Percentiles rank a stretch among this genome's conserved stretches.
Evolutionary conservation across 2,329 filamentous ascomycete species (phyloP).

Genomic region (Pseudonectria foliicola): DNA sequence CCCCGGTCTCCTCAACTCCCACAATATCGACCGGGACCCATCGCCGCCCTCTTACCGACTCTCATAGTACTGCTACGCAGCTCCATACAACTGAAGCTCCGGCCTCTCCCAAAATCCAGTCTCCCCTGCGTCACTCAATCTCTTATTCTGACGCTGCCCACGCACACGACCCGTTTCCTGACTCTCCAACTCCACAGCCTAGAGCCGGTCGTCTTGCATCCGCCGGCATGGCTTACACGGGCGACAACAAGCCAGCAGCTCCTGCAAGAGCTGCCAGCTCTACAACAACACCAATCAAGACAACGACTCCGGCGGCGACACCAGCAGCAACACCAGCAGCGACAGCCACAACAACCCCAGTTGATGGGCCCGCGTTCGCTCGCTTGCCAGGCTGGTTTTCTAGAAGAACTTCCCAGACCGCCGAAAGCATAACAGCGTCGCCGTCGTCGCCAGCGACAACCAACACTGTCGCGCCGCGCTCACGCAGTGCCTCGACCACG

Average conservation of each 20-base stretch:
- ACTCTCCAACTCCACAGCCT: constrained; percentile 6
- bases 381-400: constrained; percentile 18
- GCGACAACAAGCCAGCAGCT: constrained; percentile 18
- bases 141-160: constrained; percentile 16
- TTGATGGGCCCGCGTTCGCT: constrained; percentile 14
- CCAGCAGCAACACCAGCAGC: constrained; percentile 2
- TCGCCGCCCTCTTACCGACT: no score
- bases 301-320: no score
- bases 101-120: constrained; percentile 23
- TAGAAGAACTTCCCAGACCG: constrained; percentile 8
- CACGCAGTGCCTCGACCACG: constrained; percentile 20
- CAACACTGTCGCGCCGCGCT: constrained; percentile 5
- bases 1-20: not conserved
- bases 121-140: constrained; percentile 25
- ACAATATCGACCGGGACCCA: not conserved
- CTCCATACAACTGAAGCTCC: constrained; percentile 18
- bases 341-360: constrained; percentile 7
- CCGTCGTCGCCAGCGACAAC: constrained; percentile 8
- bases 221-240: constrained; percentile 26
- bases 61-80: no score
- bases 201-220: constrained; percentile 17
- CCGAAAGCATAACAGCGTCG: not conserved
- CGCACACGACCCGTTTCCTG: constrained; percentile 6
- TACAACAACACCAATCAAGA: no score
- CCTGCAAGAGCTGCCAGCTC: constrained; percentile 2